Base-by-base conservation (phyloP, 306 rosid species). In the Erythrophleum fordii region DNA sequence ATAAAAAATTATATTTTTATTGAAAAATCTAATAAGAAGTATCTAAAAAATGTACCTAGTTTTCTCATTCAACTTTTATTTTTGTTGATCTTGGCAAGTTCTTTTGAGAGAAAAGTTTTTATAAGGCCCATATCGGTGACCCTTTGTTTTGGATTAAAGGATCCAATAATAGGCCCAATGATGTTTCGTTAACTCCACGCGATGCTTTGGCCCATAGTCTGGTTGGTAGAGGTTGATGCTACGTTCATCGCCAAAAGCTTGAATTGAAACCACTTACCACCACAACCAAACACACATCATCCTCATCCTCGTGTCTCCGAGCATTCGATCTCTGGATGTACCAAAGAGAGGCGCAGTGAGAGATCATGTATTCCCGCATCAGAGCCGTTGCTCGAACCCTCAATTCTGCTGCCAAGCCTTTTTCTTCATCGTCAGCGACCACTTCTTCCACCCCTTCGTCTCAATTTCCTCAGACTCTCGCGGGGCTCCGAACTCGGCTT, bases 401-500 rank as follows among this genome's bases (percentile, higher is more conserved):
- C 5, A 72, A 82, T 12, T 51, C 83, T 2, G 9, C 72, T 3
- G 8, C 78, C 66, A 82, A 75, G 39, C 67, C 84, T 17, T 91
- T 89, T 77, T 91, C 89, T 26, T 82, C 91, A 8, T 70, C 92
- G 23, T 2, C 84, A 26, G 59, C 84, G 23, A 65, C 83, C 39
- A 68, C 62, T 6, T 35, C 77, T 0, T 49, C 84, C n/a, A 17
- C 16, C 75, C 11, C 83, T 0, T 78, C 87, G 66, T 73, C 92
- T n/a, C 88, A 84, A 29, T 84, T 84, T 80, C 92, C 95, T 3
- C 95, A 86, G 62, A 95, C 90, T 72, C 86, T 96, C 2, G 88
- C 94, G 0, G 91, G 86, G 41, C 94, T 96, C 51, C 93, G 99
- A 14, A 92, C 93, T 13, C 94, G 97, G 31, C 85, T 93, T 10